Evolutionary conservation across 164 flowering plant species (phyloP), one percentile per base, ranked within the genome.

Genomic region (Brasenia schreberi): DNA sequence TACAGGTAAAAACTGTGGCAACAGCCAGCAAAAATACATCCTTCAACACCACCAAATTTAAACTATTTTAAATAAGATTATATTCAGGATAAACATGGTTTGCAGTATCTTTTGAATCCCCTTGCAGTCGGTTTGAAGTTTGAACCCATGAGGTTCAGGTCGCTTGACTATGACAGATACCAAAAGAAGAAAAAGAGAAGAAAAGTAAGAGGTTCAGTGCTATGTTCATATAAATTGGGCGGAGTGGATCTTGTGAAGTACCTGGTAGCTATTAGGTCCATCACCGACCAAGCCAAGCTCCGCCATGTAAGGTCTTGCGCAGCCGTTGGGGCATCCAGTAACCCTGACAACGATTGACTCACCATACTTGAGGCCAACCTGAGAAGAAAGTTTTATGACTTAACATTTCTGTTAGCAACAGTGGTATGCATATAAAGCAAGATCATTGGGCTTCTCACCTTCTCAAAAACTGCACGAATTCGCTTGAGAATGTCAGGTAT

Each of bases 191-290:
- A 33, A 33, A 33, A 33, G 39, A 33, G 39, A 33, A 33, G 27
- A 23, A n/a, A n/a, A n/a, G 27, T 3, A 33, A 33, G 39, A 33
- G 39, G 39, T 33, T 33, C 39, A 1, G 39, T 33, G 39, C 4
- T 33, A 33, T 33, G 39, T 33, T 33, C 39, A 33, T 33, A 33
- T 33, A 33, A 33, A 33, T 33, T 33, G 39, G 4, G 56, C 16
- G 56, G 16, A 18, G 18, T 61, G 63, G 12, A 61, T 23, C 12
- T 7, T 7, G 2, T 18, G 43, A 66, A 43, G 18, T 81, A 95
- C 99, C 97, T 92, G 99, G 73, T 95, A 95, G 77, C 94, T 87
- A 73, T 90, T 92, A 62, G 99, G 99, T 71, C 97, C 99, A 82
- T 94, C 97, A 62, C 97, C 99, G 63, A 94, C 99, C 33, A 94